A percentile compares a stretch with the other conserved stretches of the same genome.
Conservation (phyloP, 306 rosid species). For the Cucumis hystrix region DNA sequence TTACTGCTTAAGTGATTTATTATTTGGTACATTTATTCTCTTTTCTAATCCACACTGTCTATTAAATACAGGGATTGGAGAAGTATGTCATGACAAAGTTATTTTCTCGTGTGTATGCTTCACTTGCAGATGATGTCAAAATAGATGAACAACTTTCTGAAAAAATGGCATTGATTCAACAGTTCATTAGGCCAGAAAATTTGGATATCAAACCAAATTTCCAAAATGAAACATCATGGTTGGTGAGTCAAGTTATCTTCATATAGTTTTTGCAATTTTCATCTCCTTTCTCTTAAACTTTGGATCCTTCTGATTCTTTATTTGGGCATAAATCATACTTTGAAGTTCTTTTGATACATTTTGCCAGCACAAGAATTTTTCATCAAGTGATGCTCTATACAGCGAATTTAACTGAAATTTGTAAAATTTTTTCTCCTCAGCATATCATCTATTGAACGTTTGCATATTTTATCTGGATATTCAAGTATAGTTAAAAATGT, state of each 20-base stretch:
- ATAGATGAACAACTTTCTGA: constrained; percentile 63
- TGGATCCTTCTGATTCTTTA: not conserved
- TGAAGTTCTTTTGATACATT: not conserved
- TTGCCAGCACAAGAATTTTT: not conserved
- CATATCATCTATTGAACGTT: not conserved
- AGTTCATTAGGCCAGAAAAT: constrained; percentile 84
- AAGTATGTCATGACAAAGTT: constrained; percentile 99
- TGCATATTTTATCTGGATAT: not conserved
- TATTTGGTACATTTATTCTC: not conserved
- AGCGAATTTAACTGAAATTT: not conserved
- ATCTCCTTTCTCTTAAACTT: not conserved
- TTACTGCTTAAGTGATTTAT: not conserved
- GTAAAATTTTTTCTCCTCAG: not conserved
- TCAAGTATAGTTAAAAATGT: not conserved
- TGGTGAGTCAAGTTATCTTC: constrained; percentile 34
- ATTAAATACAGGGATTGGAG: constrained; percentile 79
- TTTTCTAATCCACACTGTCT: constrained; percentile 4
- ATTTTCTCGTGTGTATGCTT: constrained; percentile 87
- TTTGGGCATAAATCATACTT: not conserved
- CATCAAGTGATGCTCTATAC: not conserved
- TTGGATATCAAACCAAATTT: constrained; percentile 70
- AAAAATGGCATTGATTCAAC: constrained; percentile 84
- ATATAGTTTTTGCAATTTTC: not conserved
- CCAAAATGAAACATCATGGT: constrained; percentile 93
- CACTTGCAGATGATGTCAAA: constrained; percentile 72